Base-by-base conservation (phyloP, 495 filamentous ascomycete species). In the Aspergillus hancockii region DNA sequence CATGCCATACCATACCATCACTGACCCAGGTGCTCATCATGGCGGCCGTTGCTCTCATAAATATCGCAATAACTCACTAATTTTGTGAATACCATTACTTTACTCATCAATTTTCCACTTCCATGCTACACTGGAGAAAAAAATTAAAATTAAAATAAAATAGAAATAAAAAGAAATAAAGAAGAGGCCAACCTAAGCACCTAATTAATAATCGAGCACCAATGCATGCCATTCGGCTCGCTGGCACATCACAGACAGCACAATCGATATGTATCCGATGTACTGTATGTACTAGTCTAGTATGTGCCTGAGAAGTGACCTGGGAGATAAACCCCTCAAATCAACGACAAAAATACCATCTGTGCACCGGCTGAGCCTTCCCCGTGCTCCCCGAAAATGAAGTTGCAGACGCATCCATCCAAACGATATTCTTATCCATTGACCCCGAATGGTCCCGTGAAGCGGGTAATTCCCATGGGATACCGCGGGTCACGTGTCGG, bases 141-240 rank as follows among this genome's bases (percentile, higher is more conserved):
- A n/a, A 19, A 18, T 19, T 2, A 19, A n/a, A 18, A 45, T 18
- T 18, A 3, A 4, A 4, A 47, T 9, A 1, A 47, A 47, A 47
- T 1, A 47, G 10, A 8, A 18, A 18, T 28, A 28, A 16, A 41
- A 41, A 3, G 14, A 18, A 36, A 10, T 5, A 5, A 36, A 10
- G 10, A 36, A 36, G 10, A 36, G 13, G 19, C 8, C 43, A 47
- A 45, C 41, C 19, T 47, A 18, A 47, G 43, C 43, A 47, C 43
- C 19, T 22, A 47, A 23, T 21, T 23, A 47, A 7, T 47, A 22
- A 47, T 47, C 12, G 19, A 23, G 19, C 21, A 23, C 12, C 19
- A 47, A 47, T 47, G 43, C 43, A 47, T 47, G 23, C 43, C 43
- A 47, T 47, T 21, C n/a, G 18, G 10, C 32, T 36, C n/a, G 38